A percentile compares a stretch with the other conserved stretches of the same genome.
Evolutionary conservation across 306 rosid genomes (phyloP).

Genomic region (Cicer yamashitae): DNA sequence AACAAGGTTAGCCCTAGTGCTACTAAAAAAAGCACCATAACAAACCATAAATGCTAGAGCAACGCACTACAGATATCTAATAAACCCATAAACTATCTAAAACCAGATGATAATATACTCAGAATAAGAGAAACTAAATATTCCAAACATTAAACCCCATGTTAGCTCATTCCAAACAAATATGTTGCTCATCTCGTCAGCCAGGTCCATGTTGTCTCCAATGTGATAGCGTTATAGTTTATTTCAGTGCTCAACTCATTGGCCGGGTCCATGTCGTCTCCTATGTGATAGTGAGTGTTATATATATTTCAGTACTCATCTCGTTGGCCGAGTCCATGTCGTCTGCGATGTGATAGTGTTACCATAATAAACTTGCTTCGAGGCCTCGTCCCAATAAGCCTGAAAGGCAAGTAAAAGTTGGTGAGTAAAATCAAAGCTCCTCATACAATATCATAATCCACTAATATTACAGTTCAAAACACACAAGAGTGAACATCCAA

Average conservation of each 20-base stretch:
- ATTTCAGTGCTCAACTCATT: background rate
- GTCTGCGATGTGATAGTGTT: slow-evolving; percentile 75
- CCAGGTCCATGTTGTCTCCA: background rate
- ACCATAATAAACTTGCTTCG: slow-evolving; percentile 87
- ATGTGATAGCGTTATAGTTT: background rate
- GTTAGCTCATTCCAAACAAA: slow-evolving; percentile 25
- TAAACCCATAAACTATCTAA: slow-evolving; percentile 21
- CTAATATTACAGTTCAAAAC: slow-evolving; percentile 11
- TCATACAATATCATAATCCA: slow-evolving; percentile 1
- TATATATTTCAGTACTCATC: slow-evolving; percentile 13
- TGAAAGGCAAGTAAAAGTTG: slow-evolving; percentile 39
- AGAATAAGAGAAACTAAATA: background rate
- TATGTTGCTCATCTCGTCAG: background rate
- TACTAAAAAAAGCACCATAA: slow-evolving; percentile 24
- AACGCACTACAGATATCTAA: slow-evolving; percentile 26
- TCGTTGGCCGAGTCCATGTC: slow-evolving; percentile 64
- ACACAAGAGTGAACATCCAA: background rate
- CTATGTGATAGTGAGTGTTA: background rate
- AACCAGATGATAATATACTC: background rate
- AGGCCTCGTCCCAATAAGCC: slow-evolving; percentile 86
- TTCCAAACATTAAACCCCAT: slow-evolving; percentile 2
- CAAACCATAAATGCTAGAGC: slow-evolving; percentile 6
- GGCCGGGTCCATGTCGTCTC: background rate
- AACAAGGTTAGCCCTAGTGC: slow-evolving; percentile 4
- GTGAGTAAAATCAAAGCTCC: slow-evolving; percentile 12